Base-by-base conservation (phyloP, 2,329 filamentous ascomycete genomes). In the Verticillium nonalfalfae region DNA sequence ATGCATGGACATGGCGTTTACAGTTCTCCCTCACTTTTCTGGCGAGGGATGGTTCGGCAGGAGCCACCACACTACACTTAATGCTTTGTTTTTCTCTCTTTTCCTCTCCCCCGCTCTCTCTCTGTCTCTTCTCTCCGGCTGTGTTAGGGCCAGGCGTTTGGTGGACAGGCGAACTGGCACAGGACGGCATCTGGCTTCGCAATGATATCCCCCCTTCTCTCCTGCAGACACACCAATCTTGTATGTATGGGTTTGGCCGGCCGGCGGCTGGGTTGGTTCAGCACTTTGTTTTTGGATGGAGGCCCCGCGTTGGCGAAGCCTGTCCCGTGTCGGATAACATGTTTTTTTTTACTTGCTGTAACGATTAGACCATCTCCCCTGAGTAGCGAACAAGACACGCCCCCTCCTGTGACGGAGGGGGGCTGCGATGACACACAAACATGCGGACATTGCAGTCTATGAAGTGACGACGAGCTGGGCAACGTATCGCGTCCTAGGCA, bases 81-180 rank as follows among this genome's bases (percentile, higher is more conserved):
- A n/a, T 55, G 59, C 35, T 50, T 39, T 35, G 36, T 18, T 31
- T 35, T 38, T 36, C 26, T 35, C 15, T 56, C 54, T 39, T 52
- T 39, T 54, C 4, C 38, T 31, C 35, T 33, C 15, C 36, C 45
- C 33, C 38, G 18, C 31, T 54, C 21, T 52, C 55, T 64, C 61
- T 64, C 62, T 60, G 26, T 31, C 26, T 31, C 26, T 31, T 31
- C 59, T 56, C 54, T 64, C 60, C 40, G 50, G 36, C 56, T 39
- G 34, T 60, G 45, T 7, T 26, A 10, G 55, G 21, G 52, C 57
- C 38, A 52, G 15, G 39, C 55, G 14, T 38, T 39, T 58, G 54
- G n/a, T 52, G 59, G 57, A 56, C 62, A 63, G 62, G 26, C 57
- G 31, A 55, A 56, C 62, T 62, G 62, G 26, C 57, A 36, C 38